A percentile compares a stretch with the other conserved stretches of the same genome.
phyloP scores from a whole-genome alignment of 1,139 yeast genomes.

The Taphrina communis region DNA sequence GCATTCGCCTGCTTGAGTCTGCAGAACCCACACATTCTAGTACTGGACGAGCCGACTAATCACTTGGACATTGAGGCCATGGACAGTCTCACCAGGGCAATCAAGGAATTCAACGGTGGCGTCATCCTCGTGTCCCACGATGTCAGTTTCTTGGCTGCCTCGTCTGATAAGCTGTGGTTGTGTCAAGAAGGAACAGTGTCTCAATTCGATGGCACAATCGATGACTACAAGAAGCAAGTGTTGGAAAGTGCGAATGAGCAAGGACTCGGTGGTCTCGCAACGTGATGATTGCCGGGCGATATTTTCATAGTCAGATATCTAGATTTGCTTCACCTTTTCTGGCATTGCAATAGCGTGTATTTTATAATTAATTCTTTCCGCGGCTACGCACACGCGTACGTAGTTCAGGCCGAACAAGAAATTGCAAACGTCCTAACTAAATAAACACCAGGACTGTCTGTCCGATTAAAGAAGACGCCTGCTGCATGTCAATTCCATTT shows the following conservation, averaged over 20 bases:
- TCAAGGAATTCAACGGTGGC: constrained; percentile 89
- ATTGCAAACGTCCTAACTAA: too few species aligned
- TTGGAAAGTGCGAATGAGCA: constrained; percentile 52
- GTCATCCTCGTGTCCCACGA: constrained; percentile 97
- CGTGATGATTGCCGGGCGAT: not conserved
- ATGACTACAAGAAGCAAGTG: constrained; percentile 88
- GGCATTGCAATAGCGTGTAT: too few species aligned
- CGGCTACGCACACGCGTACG: too few species aligned
- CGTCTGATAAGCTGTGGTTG: constrained; percentile 94
- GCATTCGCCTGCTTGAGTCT: constrained; percentile 95
- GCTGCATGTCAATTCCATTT: too few species aligned
- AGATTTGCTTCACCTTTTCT: too few species aligned
- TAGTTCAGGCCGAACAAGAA: too few species aligned
- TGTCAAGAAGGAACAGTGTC: constrained; percentile 82
- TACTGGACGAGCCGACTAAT: constrained; percentile 97
- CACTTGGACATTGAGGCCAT: constrained; percentile 99
- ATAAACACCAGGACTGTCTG: too few species aligned
- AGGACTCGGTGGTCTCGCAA: constrained; percentile 36
- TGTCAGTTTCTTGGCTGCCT: constrained; percentile 83
- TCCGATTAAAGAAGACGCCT: too few species aligned
- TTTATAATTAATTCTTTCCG: too few species aligned
- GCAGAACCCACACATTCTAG: constrained; percentile 89
- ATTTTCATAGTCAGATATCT: too few species aligned
- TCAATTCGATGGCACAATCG: constrained; percentile 81
- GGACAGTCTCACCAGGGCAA: constrained; percentile 93